These are phyloP conservation scores for Tillandsia fasciculata DNA, from an alignment of 176 grass and related monocot genomes.

Conservation along the genomic window DNA sequence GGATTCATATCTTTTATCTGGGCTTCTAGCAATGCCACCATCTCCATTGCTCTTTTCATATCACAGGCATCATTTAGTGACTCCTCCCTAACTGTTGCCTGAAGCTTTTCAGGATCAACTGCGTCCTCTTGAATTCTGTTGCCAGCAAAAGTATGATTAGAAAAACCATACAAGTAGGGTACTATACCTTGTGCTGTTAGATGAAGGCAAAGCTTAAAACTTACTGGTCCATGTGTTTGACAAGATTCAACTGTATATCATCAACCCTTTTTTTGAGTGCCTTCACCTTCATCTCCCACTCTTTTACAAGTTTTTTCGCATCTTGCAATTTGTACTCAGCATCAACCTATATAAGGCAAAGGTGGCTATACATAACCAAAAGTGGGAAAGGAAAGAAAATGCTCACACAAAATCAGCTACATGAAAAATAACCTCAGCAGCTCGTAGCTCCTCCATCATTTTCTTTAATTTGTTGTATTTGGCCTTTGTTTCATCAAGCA, in stretches of 20 bases:
- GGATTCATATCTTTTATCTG: conserved; percentile 92
- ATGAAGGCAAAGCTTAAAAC: conserved; percentile 16
- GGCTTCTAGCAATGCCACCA: conserved; percentile 71
- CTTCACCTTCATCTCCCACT: conserved; percentile 77
- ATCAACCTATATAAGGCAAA: conserved; percentile 46
- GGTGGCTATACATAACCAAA: neutral
- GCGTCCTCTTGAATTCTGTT: conserved; percentile 93
- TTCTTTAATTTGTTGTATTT: conserved; percentile 77
- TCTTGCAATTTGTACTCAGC: conserved; percentile 78
- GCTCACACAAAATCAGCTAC: conserved; percentile 4
- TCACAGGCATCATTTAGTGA: conserved; percentile 47
- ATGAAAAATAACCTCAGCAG: conserved; percentile 44
- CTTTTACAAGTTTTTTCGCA: conserved; percentile 56
- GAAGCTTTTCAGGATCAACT: conserved; percentile 79
- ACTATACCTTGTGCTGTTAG: neutral
- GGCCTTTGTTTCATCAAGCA: conserved; percentile 78
- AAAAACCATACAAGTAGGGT: neutral
- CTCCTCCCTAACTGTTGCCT: conserved; percentile 51
- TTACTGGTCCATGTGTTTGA: conserved; percentile 84
- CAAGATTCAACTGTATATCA: conserved; percentile 55
- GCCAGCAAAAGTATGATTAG: conserved; percentile 14
- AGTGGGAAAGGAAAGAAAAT: conserved; percentile 7
- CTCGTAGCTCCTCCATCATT: conserved; percentile 73
- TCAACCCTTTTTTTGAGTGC: conserved; percentile 63
- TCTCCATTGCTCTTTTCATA: conserved; percentile 81